Base-by-base conservation (phyloP, 352 stramenopile genomes). In the Achlya hypogyna region DNA sequence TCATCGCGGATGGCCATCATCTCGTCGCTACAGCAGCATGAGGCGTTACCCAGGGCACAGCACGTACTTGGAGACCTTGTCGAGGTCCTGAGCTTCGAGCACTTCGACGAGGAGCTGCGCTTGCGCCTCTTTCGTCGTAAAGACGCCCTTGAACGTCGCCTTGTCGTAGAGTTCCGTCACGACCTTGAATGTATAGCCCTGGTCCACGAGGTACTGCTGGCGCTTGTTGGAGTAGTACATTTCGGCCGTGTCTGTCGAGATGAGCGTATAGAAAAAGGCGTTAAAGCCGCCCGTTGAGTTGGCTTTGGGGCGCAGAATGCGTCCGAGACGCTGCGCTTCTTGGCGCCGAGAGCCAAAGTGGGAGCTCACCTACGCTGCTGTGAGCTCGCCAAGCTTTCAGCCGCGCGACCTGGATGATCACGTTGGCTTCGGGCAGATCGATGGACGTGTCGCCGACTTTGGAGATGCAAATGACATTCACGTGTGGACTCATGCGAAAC, bases 111-210 rank as follows among this genome's bases (percentile, higher is more conserved):
- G 72, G 40, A 93, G 56, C 62, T 86, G 74, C 3, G 81, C 80
- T 67, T 93, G 84, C 34, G 82, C 81, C 40, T 91, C 84, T 58
- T 93, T 93, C 42, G 76, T 78, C 29, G 84, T 89, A 67, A 89
- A 91, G 29, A 91, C 84, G 18, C 84, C 84, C 65, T 90, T 51
- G 69, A 93, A 93, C 35, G 78, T 83, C 0, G 85, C 72, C 31
- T 75, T 81, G 69, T 93, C 82, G 53, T 89, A 96, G 6, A 98
- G 79, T 54, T 98, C 96, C 28, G 92, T 98, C 38, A 98, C 94
- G 65, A 99, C 97, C 81, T 99, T 99, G 79, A 99, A 99, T 23
- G 96, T 99, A 77, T 99, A 99, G 53, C 98, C 98, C 74, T 99
- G 98, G 77, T 99, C 97, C 64, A 99, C 97, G 22, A 99, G 85